phyloP scores from a whole-genome alignment of 352 stramenopile genomes.

The Blastocystis sp. region DNA sequence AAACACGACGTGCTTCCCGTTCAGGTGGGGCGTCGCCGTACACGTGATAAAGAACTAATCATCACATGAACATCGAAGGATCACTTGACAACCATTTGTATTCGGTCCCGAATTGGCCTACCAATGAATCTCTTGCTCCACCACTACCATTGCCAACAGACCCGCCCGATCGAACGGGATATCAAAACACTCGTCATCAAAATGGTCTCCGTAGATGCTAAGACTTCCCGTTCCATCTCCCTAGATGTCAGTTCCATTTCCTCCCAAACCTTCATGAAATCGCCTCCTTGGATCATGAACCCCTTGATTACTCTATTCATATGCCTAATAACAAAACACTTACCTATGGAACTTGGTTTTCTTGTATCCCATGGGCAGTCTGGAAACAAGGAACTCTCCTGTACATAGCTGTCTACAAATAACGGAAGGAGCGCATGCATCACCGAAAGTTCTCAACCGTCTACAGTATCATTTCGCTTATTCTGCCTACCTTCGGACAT shows the following conservation, averaged over 20 bases:
- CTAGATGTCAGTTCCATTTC: neutral
- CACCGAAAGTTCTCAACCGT: conserved; percentile 61
- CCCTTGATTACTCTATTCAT: conserved; percentile 59
- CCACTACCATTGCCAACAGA: conserved; percentile 81
- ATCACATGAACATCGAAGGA: neutral
- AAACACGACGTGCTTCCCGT: conserved; percentile 98
- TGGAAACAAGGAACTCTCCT: conserved; percentile 72
- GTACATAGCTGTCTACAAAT: conserved; percentile 74
- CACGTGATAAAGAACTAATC: conserved; percentile 62
- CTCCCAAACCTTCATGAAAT: conserved; percentile 70
- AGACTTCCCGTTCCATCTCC: conserved; percentile 54
- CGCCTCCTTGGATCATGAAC: conserved; percentile 93
- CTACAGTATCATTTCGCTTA: neutral
- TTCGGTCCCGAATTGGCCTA: conserved; percentile 80
- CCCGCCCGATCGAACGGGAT: conserved; percentile 73
- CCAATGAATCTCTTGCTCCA: neutral
- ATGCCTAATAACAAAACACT: neutral
- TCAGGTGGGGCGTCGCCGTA: conserved; percentile 79
- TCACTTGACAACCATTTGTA: conserved; percentile 95
- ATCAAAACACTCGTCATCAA: conserved; percentile 88
- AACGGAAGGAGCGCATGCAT: neutral
- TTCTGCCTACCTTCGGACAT: conserved; percentile 24
- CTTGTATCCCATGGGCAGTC: conserved; percentile 85
- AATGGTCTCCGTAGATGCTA: conserved; percentile 81
- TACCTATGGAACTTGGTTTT: conserved; percentile 78